Percentiles rank a stretch among this genome's conserved stretches.
These are phyloP conservation scores for Corchorus capsularis DNA, from an alignment of 345 rosid genomes.

Conservation along the genomic window DNA sequence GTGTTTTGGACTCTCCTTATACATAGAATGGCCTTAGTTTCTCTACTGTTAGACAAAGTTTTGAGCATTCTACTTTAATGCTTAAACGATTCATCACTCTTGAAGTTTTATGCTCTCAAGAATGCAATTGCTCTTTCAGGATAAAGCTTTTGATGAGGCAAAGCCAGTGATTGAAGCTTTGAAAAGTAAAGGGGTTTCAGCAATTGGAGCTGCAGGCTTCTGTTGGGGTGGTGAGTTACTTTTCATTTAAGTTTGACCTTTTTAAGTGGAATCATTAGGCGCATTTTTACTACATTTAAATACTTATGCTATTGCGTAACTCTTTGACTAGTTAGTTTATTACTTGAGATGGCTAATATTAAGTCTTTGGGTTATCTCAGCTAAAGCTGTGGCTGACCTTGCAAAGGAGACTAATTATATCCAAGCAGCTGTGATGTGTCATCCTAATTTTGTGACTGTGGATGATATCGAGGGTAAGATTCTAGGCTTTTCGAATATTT, in stretches of 20 bases:
- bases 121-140: constrained; percentile 37
- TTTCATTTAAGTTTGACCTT: background rate
- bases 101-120: constrained; percentile 11
- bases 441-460: constrained; percentile 67
- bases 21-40: too few species aligned
- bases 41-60: too few species aligned
- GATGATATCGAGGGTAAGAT: constrained; percentile 73
- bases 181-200: constrained; percentile 56
- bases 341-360: background rate
- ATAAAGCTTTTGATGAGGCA: constrained; percentile 72
- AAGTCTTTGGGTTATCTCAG: constrained; percentile 37
- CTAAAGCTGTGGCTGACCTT: constrained; percentile 73
- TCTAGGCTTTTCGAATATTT: background rate
- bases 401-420: constrained; percentile 53
- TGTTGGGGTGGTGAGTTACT: constrained; percentile 83
- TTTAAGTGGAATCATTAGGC: too few species aligned
- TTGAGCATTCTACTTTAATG: background rate
- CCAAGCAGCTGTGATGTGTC: constrained; percentile 69
- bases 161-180: constrained; percentile 62
- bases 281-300: background rate
- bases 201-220: constrained; percentile 64
- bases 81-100: background rate
- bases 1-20: background rate
- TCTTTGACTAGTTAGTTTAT: background rate
- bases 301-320: background rate